phyloP scores from a whole-genome alignment of 1,284 basidiomycete genomes.

The Polyporus tsugae region DNA sequence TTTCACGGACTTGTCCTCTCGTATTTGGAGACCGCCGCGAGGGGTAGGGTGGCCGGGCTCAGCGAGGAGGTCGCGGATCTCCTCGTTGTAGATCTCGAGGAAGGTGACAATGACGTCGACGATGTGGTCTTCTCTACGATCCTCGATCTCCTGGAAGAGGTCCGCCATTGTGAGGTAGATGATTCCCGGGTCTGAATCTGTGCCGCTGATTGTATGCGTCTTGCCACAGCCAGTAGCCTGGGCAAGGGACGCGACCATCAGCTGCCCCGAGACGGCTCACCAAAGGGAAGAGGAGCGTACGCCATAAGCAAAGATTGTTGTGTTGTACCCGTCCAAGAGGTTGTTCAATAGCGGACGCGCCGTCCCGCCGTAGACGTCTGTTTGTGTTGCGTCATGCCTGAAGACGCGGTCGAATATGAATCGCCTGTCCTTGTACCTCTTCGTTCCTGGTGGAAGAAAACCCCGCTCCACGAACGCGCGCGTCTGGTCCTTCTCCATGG shows the following conservation, averaged over 20 bases:
- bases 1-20: constrained; percentile 93
- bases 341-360: constrained; percentile 85
- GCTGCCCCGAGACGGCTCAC: constrained; percentile 27
- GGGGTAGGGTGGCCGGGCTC: constrained; percentile 73
- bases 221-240: constrained; percentile 98
- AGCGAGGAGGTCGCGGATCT: constrained; percentile 93
- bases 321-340: constrained; percentile 93
- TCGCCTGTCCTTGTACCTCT: constrained; percentile 91
- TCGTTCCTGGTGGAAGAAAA: constrained; percentile 84
- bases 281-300: constrained; percentile 59
- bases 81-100: constrained; percentile 98
- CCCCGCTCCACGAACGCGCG: constrained; percentile 81
- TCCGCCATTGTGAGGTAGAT: constrained; percentile 98
- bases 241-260: constrained; percentile 8
- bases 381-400: constrained; percentile 79
- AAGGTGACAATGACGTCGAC: constrained; percentile 92
- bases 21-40: constrained; percentile 87
- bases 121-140: constrained; percentile 82
- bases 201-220: constrained; percentile 97
- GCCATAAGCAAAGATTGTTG: constrained; percentile 97
- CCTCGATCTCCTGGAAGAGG: constrained; percentile 89
- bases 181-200: constrained; percentile 85
- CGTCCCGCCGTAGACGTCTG: constrained; percentile 87
- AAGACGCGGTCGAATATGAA: constrained; percentile 97
- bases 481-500: constrained; percentile 84